Conservation (phyloP, 345 rosid species). For the Ceriops decandra region DNA sequence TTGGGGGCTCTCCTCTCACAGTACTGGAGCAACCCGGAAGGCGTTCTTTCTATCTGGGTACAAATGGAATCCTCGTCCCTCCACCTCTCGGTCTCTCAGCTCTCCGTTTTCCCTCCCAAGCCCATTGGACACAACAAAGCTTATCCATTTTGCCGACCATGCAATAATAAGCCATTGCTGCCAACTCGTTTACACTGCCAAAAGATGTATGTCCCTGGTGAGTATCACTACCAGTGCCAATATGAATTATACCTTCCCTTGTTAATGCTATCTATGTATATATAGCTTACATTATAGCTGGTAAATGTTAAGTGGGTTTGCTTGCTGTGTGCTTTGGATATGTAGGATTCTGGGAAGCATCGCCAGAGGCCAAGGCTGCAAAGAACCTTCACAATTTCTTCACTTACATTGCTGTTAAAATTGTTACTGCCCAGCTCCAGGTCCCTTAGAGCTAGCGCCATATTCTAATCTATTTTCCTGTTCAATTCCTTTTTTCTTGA, state of each 20-base stretch:
- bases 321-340: not conserved
- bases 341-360: slow-evolving; percentile 78
- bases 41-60: too few relatives aligned
- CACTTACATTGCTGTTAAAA: slow-evolving; percentile 67
- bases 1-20: too few relatives aligned
- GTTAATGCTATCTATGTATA: not conserved
- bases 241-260: not conserved
- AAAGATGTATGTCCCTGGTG: slow-evolving; percentile 67
- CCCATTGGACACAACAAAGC: too few relatives aligned
- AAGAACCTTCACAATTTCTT: slow-evolving; percentile 74
- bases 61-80: too few relatives aligned
- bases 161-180: too few relatives aligned
- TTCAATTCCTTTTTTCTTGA: not conserved
- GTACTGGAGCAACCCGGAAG: too few relatives aligned
- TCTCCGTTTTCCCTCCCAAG: too few relatives aligned
- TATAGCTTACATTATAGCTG: not conserved
- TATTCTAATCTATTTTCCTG: not conserved
- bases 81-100: too few relatives aligned
- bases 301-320: not conserved
- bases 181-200: slow-evolving; percentile 38
- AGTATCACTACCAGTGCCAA: slow-evolving; percentile 6
- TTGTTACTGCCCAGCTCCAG: slow-evolving; percentile 78
- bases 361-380: slow-evolving; percentile 84
- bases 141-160: too few relatives aligned
- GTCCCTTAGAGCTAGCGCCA: slow-evolving; percentile 24